These are phyloP conservation scores for Lentinula guzmanii DNA, from an alignment of 768 basidiomycete species.

Conservation along the genomic window DNA sequence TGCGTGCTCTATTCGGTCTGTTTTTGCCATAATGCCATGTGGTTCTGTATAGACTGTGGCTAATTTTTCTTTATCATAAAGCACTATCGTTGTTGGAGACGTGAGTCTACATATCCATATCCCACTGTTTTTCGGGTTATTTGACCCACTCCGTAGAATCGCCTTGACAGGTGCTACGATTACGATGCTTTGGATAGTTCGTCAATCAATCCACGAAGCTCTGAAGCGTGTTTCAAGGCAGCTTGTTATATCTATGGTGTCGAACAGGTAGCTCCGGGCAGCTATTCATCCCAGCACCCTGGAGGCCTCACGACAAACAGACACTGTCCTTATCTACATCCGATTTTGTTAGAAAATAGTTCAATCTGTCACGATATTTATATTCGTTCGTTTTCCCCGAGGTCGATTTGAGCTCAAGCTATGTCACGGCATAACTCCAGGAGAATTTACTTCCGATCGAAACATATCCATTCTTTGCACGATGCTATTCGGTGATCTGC, in stretches of 20 bases:
- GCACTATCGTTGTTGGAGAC: background rate
- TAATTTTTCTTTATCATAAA: background rate
- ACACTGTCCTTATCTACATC: background rate
- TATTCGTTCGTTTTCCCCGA: background rate
- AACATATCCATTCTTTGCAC: too few species aligned
- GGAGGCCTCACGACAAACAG: background rate
- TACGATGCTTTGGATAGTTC: background rate
- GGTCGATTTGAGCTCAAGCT: background rate
- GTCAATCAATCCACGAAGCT: background rate
- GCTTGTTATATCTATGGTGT: background rate
- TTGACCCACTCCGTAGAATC: background rate
- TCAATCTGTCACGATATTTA: background rate
- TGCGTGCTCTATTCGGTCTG: background rate
- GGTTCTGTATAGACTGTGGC: background rate
- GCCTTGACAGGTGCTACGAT: background rate
- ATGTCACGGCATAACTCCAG: too few species aligned
- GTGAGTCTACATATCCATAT: background rate
- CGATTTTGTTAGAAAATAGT: background rate
- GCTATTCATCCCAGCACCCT: background rate
- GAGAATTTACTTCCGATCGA: too few species aligned
- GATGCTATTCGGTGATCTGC: too few species aligned
- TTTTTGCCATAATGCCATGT: background rate
- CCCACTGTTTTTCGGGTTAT: background rate
- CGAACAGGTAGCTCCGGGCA: background rate
- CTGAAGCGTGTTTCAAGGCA: conserved; percentile 2